Base-by-base conservation (phyloP, 2,329 filamentous ascomycete species). In the Cladosporium phlei region DNA sequence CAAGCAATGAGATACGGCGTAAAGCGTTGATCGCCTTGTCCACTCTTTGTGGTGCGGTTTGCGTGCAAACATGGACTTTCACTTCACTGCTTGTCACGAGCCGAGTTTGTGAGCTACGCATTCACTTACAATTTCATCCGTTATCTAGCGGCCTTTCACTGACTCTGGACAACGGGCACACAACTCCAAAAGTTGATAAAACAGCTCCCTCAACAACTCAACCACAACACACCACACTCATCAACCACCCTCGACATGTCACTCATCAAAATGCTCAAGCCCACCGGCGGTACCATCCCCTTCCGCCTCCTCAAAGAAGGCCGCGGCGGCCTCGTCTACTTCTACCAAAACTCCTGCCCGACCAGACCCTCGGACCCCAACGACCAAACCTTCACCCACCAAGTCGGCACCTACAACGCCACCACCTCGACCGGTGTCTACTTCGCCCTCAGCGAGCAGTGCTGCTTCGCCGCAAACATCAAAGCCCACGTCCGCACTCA, bases 1-100 rank as follows among this genome's bases (percentile, higher is more conserved):
- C 1, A 80, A 80, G 49, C 49, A 61, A 4, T 56, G 59, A 17
- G 47, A 43, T 6, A n/a, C 32, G n/a, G 39, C 32, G 19, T 47
- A 25, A 39, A 34, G 24, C 43, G 7, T 4, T 11, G 14, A 3
- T 29, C 27, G 27, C 27, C n/a, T n/a, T n/a, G n/a, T n/a, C n/a
- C n/a, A n/a, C n/a, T n/a, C n/a, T n/a, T n/a, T n/a, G n/a, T n/a
- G n/a, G n/a, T n/a, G n/a, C n/a, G n/a, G n/a, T n/a, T n/a, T n/a
- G n/a, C n/a, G n/a, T n/a, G n/a, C n/a, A n/a, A n/a, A n/a, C n/a
- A n/a, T n/a, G n/a, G n/a, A n/a, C n/a, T n/a, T n/a, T n/a, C n/a
- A n/a, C n/a, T n/a, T n/a, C n/a, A n/a, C n/a, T n/a, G n/a, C n/a
- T n/a, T n/a, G n/a, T n/a, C n/a, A n/a, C n/a, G n/a, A n/a, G n/a